Base-by-base conservation (phyloP, 345 rosid species). In the Acer yangbiense region DNA sequence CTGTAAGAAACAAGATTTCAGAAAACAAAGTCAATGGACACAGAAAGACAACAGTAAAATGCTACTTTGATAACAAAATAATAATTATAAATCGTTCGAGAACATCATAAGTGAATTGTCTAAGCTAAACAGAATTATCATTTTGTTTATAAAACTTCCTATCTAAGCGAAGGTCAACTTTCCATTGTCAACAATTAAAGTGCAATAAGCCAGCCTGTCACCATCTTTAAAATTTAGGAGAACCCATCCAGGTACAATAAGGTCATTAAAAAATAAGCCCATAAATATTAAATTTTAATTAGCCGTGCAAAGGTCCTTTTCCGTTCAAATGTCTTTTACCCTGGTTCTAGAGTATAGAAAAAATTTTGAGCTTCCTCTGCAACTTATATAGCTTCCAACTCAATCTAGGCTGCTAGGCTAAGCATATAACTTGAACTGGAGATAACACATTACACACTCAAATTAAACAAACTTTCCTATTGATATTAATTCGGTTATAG, bases 1-100 rank as follows among this genome's bases (percentile, higher is more conserved):
- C 99, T 96, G 90, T 50, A 81, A 80, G 77, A 77, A 63, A 77
- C 32, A 78, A 65, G n/a, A 46, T 58, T 67, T 54, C 20, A 71
- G 48, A 74, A 63, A 48, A 52, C 20, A 35, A 61, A 64, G 69
- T 16, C 50, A 43, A 72, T 13, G 17, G 52, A n/a, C n/a, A 58
- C 13, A 62, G 52, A 25, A 43, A 66, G 18, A 10, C 13, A 46
- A 46, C 64, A 71, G n/a, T 39, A 55, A 27, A 65, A 65, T 41
- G 63, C 25, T 32, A 71, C 25, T 67, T 58, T 29, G 9, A 75
- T 14, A 44, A 9, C 27, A 57, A 57, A 17, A 57, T 50, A 50
- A 50, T 66, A 61, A 64, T n/a, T 35, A 44, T 66, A 43, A 74
- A 65, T 52, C 25, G 20, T 27, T 18, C 70, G 27, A 64, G 25